phyloP scores from a whole-genome alignment of 163 green algal species.

The Scenedesmus sp. region DNA sequence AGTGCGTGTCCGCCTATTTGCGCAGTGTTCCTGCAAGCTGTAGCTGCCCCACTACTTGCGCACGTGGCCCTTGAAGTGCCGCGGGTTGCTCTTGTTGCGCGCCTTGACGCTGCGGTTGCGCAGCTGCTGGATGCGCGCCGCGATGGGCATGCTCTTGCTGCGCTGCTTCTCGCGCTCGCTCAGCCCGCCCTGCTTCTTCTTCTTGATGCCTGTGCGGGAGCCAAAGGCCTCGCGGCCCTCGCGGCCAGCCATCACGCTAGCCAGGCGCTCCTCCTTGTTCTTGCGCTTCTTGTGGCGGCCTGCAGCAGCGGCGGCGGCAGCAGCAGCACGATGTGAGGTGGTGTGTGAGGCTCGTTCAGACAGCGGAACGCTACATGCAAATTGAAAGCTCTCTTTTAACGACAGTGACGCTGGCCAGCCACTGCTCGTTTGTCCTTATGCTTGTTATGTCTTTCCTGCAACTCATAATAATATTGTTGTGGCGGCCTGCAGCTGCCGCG shows the following conservation, averaged over 20 bases:
- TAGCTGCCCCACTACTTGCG: slow-evolving; percentile 30
- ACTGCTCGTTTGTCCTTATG: no score
- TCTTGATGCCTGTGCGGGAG: slow-evolving; percentile 74
- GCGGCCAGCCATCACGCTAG: slow-evolving; percentile 82
- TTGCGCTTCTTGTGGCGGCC: slow-evolving; percentile 41
- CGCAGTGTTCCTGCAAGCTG: neutral
- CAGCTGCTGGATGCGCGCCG: slow-evolving; percentile 81
- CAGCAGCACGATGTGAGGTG: neutral
- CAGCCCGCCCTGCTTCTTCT: slow-evolving; percentile 91
- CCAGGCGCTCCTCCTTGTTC: slow-evolving; percentile 87
- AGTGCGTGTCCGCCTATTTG: neutral
- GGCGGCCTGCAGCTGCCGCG: no score
- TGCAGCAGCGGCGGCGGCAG: neutral
- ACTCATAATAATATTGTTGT: no score
- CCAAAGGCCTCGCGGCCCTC: slow-evolving; percentile 89
- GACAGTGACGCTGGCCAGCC: no score
- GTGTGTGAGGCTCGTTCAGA: neutral
- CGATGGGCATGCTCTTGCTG: slow-evolving; percentile 88
- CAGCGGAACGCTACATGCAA: no score
- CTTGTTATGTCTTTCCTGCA: no score
- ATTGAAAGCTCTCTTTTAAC: no score
- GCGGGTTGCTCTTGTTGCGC: slow-evolving; percentile 57
- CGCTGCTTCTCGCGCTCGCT: slow-evolving; percentile 93
- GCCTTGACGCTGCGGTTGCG: slow-evolving; percentile 59
- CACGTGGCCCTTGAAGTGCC: slow-evolving; percentile 89